Percentiles rank a stretch among this genome's conserved stretches.
phyloP scores from a whole-genome alignment of 164 flowering plant genomes.

The Vitis vinifera region ASM3070453v1 NC_081809.1:1768501-1769000 shows the following conservation, averaged over 20 bases:
- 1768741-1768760: too few relatives aligned
- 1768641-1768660: constrained; percentile 78
- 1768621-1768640: constrained; percentile 89
- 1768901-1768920: constrained; percentile 88
- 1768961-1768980: background rate
- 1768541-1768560: background rate
- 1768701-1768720: too few relatives aligned
- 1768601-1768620: constrained; percentile 83
- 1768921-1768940: constrained; percentile 85
- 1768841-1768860: constrained; percentile 70
- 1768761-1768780: too few relatives aligned
- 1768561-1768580: constrained; percentile 50
- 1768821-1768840: constrained; percentile 93
- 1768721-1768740: too few relatives aligned
- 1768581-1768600: constrained; percentile 93
- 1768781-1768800: constrained; percentile 71
- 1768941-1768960: constrained; percentile 72
- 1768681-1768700: constrained; percentile 61
- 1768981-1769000: background rate
- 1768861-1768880: constrained; percentile 72
- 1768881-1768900: constrained; percentile 84
- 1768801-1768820: constrained; percentile 61
- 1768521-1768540: background rate
- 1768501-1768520: background rate
- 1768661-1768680: constrained; percentile 83